Evolutionary conservation across 2,329 filamentous ascomycete species (phyloP).

Genomic region (Botrytis byssoidea): DNA sequence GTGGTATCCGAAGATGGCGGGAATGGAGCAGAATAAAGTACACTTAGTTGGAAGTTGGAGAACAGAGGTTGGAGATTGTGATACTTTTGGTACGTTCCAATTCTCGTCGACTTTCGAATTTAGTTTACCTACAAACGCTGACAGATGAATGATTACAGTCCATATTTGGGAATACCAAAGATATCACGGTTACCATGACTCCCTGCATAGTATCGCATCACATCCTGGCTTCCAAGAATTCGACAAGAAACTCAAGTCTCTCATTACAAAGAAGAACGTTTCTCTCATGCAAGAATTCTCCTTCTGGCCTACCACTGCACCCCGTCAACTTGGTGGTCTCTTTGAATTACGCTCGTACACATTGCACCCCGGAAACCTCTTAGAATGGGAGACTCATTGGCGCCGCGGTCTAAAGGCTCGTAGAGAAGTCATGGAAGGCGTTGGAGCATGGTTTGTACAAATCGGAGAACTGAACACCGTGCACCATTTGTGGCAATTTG

Average conservation of each 20-base stretch:
- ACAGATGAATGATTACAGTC: conserved; percentile 55
- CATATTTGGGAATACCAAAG: conserved; percentile 99
- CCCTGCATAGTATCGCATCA: conserved; percentile 76
- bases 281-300: conserved; percentile 99
- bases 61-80: conserved; percentile 94
- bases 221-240: conserved; percentile 84
- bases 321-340: conserved; percentile 83
- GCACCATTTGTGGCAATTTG: conserved; percentile 98
- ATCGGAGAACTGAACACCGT: conserved; percentile 97
- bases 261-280: conserved; percentile 80
- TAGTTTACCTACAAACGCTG: neutral
- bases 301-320: conserved; percentile 95
- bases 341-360: conserved; percentile 98
- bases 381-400: conserved; percentile 99
- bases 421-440: conserved; percentile 96
- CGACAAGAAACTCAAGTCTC: conserved; percentile 76
- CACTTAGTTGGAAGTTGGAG: conserved; percentile 97
- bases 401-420: conserved; percentile 85
- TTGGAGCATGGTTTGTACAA: conserved; percentile 98
- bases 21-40: conserved; percentile 83
- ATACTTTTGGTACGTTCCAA: conserved; percentile 77
- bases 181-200: conserved; percentile 93
- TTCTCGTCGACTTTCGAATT: neutral
- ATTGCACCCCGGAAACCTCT: conserved; percentile 87
- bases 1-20: conserved; percentile 91